Conservation (phyloP, 2,329 filamentous ascomycete species). For the Lasiodiplodia hormozganensis region DNA sequence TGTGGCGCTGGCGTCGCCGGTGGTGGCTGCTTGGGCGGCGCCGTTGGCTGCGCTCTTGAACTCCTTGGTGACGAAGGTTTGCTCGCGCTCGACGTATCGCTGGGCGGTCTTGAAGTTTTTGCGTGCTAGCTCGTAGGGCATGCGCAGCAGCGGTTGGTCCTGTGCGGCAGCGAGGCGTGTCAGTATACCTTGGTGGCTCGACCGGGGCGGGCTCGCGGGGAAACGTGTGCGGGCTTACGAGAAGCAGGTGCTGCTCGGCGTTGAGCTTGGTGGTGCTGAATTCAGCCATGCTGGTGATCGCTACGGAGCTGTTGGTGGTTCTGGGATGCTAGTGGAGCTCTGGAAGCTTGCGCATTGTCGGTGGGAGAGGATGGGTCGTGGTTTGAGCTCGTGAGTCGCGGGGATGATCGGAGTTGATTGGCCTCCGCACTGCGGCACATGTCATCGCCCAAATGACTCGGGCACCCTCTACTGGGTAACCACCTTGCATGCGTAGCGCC, state of each 20-base stretch:
- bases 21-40: constrained; percentile 61
- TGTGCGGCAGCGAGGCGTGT: constrained; percentile 44
- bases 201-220: neutral
- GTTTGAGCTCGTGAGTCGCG: constrained; percentile 12
- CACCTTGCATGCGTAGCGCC: neutral
- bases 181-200: constrained; percentile 28
- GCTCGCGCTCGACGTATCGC: constrained; percentile 76
- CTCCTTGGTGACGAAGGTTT: constrained; percentile 65
- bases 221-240: constrained; percentile 58
- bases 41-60: constrained; percentile 64
- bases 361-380: constrained; percentile 15
- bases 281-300: constrained; percentile 51
- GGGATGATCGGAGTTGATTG: constrained; percentile 24
- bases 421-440: constrained; percentile 20
- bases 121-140: constrained; percentile 89
- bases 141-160: constrained; percentile 93
- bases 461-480: neutral
- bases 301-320: neutral
- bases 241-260: constrained; percentile 76
- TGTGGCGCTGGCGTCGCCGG: constrained; percentile 61
- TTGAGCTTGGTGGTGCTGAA: constrained; percentile 70
- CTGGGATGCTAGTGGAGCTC: constrained; percentile 1
- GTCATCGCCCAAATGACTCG: constrained; percentile 21
- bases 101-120: constrained; percentile 93
- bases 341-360: constrained; percentile 1